Percentiles rank a stretch among this genome's conserved stretches.
These are phyloP conservation scores for Incumbomyces lentus DNA, from an alignment of 2,329 filamentous ascomycete genomes.

Conservation along the genomic window DNA sequence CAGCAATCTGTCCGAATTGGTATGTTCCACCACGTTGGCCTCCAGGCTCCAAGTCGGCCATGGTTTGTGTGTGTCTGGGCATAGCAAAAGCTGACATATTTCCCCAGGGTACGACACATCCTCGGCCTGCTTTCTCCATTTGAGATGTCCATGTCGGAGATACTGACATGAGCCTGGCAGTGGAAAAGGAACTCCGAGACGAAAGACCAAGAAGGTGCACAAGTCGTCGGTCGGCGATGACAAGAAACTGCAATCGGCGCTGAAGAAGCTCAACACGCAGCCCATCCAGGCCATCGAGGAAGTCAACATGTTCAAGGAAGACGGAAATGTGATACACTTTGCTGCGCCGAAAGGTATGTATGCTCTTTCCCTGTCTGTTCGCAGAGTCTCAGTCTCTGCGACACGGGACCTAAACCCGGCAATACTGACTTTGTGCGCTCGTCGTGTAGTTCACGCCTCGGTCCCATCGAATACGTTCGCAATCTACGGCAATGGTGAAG, in stretches of 20 bases:
- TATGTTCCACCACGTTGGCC: slow-evolving; percentile 37
- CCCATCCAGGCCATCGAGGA: slow-evolving; percentile 99
- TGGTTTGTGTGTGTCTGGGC: neutral
- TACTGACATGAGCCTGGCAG: slow-evolving; percentile 33
- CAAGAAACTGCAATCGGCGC: slow-evolving; percentile 95
- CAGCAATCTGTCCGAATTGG: slow-evolving; percentile 60
- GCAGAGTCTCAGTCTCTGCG: too few species aligned
- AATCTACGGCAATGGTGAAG: slow-evolving; percentile 97
- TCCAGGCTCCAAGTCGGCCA: neutral
- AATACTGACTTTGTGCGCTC: slow-evolving; percentile 4
- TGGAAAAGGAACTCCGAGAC: slow-evolving; percentile 95
- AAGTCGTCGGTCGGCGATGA: slow-evolving; percentile 88
- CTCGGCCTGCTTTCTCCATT: neutral
- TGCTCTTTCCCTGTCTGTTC: slow-evolving; percentile 26
- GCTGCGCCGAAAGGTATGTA: slow-evolving; percentile 94
- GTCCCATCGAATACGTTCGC: slow-evolving; percentile 98
- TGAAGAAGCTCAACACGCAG: slow-evolving; percentile 99
- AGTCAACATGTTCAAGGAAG: slow-evolving; percentile 99
- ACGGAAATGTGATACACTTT: slow-evolving; percentile 99
- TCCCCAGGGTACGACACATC: slow-evolving; percentile 11
- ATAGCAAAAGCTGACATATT: slow-evolving; percentile 6
- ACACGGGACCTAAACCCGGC: neutral
- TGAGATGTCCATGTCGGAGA: neutral
- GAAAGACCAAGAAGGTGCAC: slow-evolving; percentile 97
- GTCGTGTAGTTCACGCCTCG: slow-evolving; percentile 72